Evolutionary conservation across 371 early-diverging fungal genomes (phyloP).

Genomic region (Zychaea mexicana): DNA sequence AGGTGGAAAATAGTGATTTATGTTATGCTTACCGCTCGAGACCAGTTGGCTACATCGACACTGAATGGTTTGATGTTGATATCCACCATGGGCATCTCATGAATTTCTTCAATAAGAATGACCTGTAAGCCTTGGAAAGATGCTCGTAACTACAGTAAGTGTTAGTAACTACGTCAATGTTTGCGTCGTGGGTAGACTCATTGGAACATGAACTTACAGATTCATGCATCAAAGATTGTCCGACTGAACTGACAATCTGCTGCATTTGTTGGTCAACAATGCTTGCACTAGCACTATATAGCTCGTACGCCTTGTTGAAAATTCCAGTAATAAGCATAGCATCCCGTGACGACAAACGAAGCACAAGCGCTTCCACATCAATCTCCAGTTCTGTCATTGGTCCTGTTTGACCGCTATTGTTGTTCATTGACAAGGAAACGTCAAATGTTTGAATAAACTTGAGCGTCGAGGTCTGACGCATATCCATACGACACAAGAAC

Average conservation of each 20-base stretch:
- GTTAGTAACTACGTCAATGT: background rate
- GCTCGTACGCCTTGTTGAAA: slow-evolving; percentile 74
- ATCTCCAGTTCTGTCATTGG: slow-evolving; percentile 35
- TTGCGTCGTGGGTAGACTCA: no score
- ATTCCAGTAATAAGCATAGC: slow-evolving; percentile 83
- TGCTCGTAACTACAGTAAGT: slow-evolving; percentile 44
- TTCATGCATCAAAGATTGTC: slow-evolving; percentile 20
- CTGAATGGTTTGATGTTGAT: slow-evolving; percentile 77
- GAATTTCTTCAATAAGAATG: slow-evolving; percentile 90
- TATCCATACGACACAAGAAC: slow-evolving; percentile 91
- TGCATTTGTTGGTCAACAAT: slow-evolving; percentile 9
- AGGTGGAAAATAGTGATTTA: background rate
- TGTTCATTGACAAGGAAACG: slow-evolving; percentile 78
- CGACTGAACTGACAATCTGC: slow-evolving; percentile 8
- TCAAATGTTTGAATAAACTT: slow-evolving; percentile 92
- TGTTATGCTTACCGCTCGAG: slow-evolving; percentile 49
- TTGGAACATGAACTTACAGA: slow-evolving; percentile 11
- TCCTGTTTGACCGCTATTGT: slow-evolving; percentile 21
- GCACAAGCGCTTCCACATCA: slow-evolving; percentile 71
- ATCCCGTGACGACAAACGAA: slow-evolving; percentile 85
- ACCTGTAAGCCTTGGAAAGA: slow-evolving; percentile 78
- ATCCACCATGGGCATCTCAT: slow-evolving; percentile 92
- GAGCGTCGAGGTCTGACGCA: slow-evolving; percentile 74
- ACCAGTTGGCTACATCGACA: slow-evolving; percentile 88
- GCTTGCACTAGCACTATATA: slow-evolving; percentile 32